These are phyloP conservation scores for Candida sojae DNA, from an alignment of 1,139 yeast species.

Conservation along the genomic window DNA sequence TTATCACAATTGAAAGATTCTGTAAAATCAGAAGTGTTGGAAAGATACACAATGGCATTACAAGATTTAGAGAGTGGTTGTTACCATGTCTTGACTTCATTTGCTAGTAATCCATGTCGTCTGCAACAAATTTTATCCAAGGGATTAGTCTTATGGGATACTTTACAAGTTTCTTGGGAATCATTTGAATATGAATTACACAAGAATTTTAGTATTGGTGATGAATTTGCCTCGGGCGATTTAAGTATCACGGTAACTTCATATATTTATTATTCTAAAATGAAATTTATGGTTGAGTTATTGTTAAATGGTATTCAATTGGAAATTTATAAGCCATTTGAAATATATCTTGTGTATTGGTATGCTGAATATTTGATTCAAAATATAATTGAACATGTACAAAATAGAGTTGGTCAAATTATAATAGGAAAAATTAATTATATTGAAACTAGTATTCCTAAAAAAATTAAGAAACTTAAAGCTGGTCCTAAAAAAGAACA, in stretches of 20 bases:
- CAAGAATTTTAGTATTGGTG: slow-evolving; percentile 34
- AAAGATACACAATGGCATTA: slow-evolving; percentile 5
- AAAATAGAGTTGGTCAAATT: slow-evolving; percentile 41
- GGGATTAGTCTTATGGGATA: slow-evolving; percentile 69
- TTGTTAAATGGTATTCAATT: slow-evolving; percentile 74
- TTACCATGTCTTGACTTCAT: slow-evolving; percentile 57
- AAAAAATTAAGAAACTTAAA: slow-evolving; percentile 52
- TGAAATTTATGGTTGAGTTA: slow-evolving; percentile 71
- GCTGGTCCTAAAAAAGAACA: slow-evolving; percentile 43
- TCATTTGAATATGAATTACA: slow-evolving; percentile 46
- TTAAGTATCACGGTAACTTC: slow-evolving; percentile 59
- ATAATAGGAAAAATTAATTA: slow-evolving; percentile 37
- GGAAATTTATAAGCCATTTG: slow-evolving; percentile 74
- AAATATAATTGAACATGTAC: slow-evolving; percentile 49
- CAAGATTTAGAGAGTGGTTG: slow-evolving; percentile 45
- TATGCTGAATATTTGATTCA: slow-evolving; percentile 57
- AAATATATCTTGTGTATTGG: slow-evolving; percentile 69
- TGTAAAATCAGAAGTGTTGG: slow-evolving; percentile 11
- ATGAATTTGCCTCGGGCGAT: slow-evolving; percentile 27
- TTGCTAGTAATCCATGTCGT: slow-evolving; percentile 77
- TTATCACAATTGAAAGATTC: slow-evolving; percentile 19
- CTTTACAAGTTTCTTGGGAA: slow-evolving; percentile 72
- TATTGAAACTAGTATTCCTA: slow-evolving; percentile 35
- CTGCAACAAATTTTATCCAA: slow-evolving; percentile 71
- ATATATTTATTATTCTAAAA: slow-evolving; percentile 66